Base-by-base conservation (phyloP, 2,329 filamentous ascomycete species). In the Neurospora crassa region DNA sequence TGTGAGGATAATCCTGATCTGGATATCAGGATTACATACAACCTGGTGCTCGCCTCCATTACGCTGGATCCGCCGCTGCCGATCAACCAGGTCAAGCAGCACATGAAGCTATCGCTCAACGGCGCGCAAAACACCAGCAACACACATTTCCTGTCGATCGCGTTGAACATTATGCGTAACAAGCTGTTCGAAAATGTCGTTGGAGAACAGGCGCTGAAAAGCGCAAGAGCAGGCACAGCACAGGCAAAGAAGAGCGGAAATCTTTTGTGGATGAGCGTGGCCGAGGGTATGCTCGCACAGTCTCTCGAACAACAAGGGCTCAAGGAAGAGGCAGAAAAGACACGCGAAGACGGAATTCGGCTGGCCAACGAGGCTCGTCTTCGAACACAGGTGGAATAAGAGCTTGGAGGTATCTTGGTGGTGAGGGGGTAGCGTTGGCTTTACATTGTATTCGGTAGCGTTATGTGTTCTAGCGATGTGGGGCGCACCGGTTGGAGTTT, bases 121-220 rank as follows among this genome's bases (percentile, higher is more conserved):
- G 88, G 89, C 2, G 90, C 92, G 14, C 90, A 91, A 74, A 83
- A 84, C 8, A 89, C 91, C 10, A 85, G 85, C 70, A 97, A 97
- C 78, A 88, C 88, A 40, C 92, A 96, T 74, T 91, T 94, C 70
- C 86, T 94, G n/a, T 90, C 90, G 68, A 91, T 97, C 74, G 90
- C 91, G 6, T 87, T 97, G 72, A 94, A 90, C 75, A 90, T 96
- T 74, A 96, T 97, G 91, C 91, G 92, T 69, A 89, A 87, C 77
- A 88, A 90, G 69, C 91, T 97, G 77, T 97, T 94, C 80, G 90
- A 91, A 67, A 91, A 91, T 72, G 91, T 94, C 16, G 89, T 96
- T 4, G 93, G 93, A 68, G 91, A 92, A 72, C 92, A 94, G 79
- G 91, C 91, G 0, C 85, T 92, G 72, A 94, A 94, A 81, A 92